phyloP scores from a whole-genome alignment of 1,139 yeast species.

The Arxiozyma slooffiae region DNA sequence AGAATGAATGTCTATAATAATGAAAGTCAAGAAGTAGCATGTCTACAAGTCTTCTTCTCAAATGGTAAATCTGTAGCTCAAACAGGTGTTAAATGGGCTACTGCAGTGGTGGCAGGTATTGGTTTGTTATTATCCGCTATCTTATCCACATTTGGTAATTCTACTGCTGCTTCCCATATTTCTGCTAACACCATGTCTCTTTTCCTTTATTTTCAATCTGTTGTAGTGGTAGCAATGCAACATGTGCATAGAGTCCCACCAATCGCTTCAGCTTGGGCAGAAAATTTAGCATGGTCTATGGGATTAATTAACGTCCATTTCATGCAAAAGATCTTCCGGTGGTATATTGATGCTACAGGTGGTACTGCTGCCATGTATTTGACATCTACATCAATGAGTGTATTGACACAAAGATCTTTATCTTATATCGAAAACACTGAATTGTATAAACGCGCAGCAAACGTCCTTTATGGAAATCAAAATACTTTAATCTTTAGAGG shows the following conservation, averaged over 20 bases:
- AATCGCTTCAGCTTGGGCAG: constrained; percentile 73
- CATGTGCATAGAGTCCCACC: constrained; percentile 70
- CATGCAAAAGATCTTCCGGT: constrained; percentile 70
- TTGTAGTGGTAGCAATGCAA: constrained; percentile 64
- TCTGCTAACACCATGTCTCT: constrained; percentile 69
- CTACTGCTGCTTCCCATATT: constrained; percentile 71
- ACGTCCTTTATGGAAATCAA: constrained; percentile 36
- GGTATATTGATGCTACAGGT: constrained; percentile 78
- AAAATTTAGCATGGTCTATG: constrained; percentile 80
- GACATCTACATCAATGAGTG: constrained; percentile 48
- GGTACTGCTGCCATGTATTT: constrained; percentile 60
- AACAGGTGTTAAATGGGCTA: constrained; percentile 75
- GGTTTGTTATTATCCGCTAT: constrained; percentile 61
- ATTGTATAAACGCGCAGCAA: constrained; percentile 29
- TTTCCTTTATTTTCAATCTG: constrained; percentile 69
- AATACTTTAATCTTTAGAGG: constrained; percentile 59
- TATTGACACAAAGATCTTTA: constrained; percentile 63
- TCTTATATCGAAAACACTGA: constrained; percentile 24
- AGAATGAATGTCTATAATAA: constrained; percentile 42
- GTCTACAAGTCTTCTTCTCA: constrained; percentile 59
- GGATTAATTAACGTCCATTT: constrained; percentile 59
- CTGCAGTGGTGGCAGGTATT: constrained; percentile 70
- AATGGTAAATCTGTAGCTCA: constrained; percentile 72
- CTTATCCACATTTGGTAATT: constrained; percentile 66
- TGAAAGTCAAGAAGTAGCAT: constrained; percentile 38